Conservation (phyloP, 2,329 filamentous ascomycete species). For the Aspergillus brunneoviolaceus region DNA sequence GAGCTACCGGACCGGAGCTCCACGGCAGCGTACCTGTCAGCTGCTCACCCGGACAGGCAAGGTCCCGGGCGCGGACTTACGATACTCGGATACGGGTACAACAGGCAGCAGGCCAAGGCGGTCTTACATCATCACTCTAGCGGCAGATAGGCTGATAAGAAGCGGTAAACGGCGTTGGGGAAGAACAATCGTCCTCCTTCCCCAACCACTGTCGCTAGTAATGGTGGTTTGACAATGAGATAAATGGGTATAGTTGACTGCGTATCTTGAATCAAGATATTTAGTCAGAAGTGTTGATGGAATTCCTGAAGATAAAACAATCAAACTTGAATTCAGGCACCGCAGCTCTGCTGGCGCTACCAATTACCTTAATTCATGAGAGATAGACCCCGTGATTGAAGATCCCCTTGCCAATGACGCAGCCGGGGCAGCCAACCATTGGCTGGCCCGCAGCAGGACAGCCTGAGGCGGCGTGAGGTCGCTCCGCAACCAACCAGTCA, state of each 20-base stretch:
- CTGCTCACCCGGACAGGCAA: neutral
- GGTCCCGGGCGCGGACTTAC: neutral
- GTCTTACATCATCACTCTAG: constrained; percentile 16
- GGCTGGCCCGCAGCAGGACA: constrained; percentile 12
- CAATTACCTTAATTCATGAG: no score
- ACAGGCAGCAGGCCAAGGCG: constrained; percentile 6
- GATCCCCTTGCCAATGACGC: constrained; percentile 24
- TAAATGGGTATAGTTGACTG: no score
- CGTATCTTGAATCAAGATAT: no score
- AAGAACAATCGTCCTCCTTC: no score
- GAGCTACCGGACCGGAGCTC: neutral
- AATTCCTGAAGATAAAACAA: neutral
- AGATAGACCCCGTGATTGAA: constrained; percentile 14
- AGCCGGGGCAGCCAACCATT: constrained; percentile 20
- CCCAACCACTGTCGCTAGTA: no score
- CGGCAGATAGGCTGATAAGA: constrained; percentile 4
- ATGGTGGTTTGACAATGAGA: no score
- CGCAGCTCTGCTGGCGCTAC: neutral
- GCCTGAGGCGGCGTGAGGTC: constrained; percentile 7
- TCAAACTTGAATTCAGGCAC: neutral
- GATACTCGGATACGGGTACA: neutral
- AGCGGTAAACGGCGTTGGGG: neutral
- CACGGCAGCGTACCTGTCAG: neutral
- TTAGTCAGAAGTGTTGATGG: no score
- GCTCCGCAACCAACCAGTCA: constrained; percentile 26